Evolutionary conservation across 306 rosid species (phyloP), one percentile per base, ranked within the genome.

Genomic region (Pyrus pyrifolia): DNA sequence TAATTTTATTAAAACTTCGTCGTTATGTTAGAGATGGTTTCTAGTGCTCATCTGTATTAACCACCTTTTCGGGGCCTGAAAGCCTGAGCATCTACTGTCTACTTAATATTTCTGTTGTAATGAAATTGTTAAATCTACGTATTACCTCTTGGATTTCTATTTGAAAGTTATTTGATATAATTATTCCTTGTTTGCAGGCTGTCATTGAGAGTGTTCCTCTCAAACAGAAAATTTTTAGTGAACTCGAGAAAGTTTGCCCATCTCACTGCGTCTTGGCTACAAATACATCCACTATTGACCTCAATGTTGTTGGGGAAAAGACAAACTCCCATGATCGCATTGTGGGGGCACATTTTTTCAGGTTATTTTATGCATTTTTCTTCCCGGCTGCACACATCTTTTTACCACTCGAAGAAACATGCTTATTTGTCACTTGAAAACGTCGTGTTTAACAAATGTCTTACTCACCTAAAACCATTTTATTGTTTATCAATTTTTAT

Each of bases 301-400:
- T 96, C 77, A 84, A 83, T 84, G 6, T 89, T 79, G 66, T 96
- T 73, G 94, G 99, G 72, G 86, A 89, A 77, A 91, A 85, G 85
- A 88, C 90, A 74, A 82, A 68, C 66, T 87, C 96, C 78, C 88
- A 83, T 58, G 97, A 92, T 83, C 93, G 98, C 62, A 83, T 96
- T 6, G 86, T 83, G 71, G 98, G 99, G 68, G 99, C 99, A 79
- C 99, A 96, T 76, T 96, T 96, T 91, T 96, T 96, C 92, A 92
- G 98, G 99, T 96, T 58, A 88, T 33, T 53, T 46, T 71, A 49
- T 71, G 72, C 65, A 31, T 70, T 80, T 77, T 67, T 83, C 73
- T 65, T 35, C 31, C 46, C 68, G 45, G 14, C 46, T 17, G 30
- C 30, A 59, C 68, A 73, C 67, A 61, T 66, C 74, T 78, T 18